Evolutionary conservation across 257 asterid genomes (phyloP), one percentile per base, ranked within the genome.

Genomic region (Rehmannia glutinosa): DNA sequence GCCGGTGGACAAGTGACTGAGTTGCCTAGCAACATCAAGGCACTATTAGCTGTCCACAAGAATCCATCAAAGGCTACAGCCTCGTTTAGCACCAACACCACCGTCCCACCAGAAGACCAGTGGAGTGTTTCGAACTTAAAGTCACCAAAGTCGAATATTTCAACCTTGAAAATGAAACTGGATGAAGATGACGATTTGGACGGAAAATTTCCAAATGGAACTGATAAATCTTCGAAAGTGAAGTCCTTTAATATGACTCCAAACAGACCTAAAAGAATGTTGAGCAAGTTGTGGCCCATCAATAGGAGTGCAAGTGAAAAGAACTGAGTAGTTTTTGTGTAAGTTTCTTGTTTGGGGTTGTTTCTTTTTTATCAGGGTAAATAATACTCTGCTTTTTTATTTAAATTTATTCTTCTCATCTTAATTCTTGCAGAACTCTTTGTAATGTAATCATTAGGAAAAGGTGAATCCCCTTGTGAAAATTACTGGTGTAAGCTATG

Each of bases 221-320:
- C 30, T 2, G 71, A 25, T 0, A 79, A 79, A 28, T 39, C 68
- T 2, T 49, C 78, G 10, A 85, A 83, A 64, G 28, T 70, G 10
- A 81, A 74, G 72, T 36, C 86, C 2, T 75, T 80, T 54, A 76
- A 75, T 54, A 58, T 76, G 81, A 58, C 84, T 69, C 90, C 96
- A 0, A 80, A 74, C 62, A 82, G 91, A 55, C 83, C 92, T 2
- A 91, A 73, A 35, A 77, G 79, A 57, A 81, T 88, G 91, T 47
- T 91, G 49, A 84, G 95, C 71, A 91, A 83, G 86, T 73, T 91
- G 81, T 91, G 96, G 97, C 78, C 95, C 0, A 77, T 68, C 70
- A 81, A 66, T 66, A 87, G 75, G 70, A 83, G 73, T 53, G 68
- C 84, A 59, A 80, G 73, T 54, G 87, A 85, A 57, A 87, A 80